Evolutionary conservation across 1,284 basidiomycete species (phyloP), one percentile per base, ranked within the genome.

Genomic region (Clitocybe nebularis): DNA sequence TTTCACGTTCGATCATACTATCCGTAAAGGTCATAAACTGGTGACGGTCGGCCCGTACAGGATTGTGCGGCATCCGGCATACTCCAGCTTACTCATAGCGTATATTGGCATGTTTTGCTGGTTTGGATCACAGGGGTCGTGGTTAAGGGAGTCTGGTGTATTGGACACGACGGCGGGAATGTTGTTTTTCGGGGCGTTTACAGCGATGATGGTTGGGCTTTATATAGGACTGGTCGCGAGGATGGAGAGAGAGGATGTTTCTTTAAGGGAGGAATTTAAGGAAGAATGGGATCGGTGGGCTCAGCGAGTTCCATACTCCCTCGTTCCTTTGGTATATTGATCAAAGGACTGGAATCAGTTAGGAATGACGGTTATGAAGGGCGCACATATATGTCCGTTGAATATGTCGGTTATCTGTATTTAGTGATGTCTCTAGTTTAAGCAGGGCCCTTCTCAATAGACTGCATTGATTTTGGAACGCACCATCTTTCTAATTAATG

Each of bases 11-110:
- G 46, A 51, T 5, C 23, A 44, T 8, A 44, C 32, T 4, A 33
- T 49, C 13, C 41, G 32, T 14, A 25, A 44, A 4, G 36, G 45
- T 9, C 49, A 51, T 24, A 34, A 36, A 16, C 42, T 49, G 5
- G 32, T 48, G 29, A 47, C 43, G 3, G 42, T 39, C 1, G 45
- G 47, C 4, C 47, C 47, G 6, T 48, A 51, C 21, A 36, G 32
- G 21, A 16, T 47, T 19, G 43, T 49, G 4, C 49, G 45, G 17
- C 49, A 51, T 35, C 47, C 47, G 7, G 41, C 40, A 19, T 46
- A 46, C 14, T 9, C 38, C 7, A 28, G 19, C 5, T 2, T 32
- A n/a, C 3, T 39, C 5, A 13, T 16, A 11, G 19, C 13, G 28
- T 29, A 29, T 10, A 13, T 22, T 5, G 38, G 38, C 1, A 14